These are phyloP conservation scores for Trichoderma afroharzianum DNA, from an alignment of 2,329 filamentous ascomycete species.

Conservation along the genomic window DNA sequence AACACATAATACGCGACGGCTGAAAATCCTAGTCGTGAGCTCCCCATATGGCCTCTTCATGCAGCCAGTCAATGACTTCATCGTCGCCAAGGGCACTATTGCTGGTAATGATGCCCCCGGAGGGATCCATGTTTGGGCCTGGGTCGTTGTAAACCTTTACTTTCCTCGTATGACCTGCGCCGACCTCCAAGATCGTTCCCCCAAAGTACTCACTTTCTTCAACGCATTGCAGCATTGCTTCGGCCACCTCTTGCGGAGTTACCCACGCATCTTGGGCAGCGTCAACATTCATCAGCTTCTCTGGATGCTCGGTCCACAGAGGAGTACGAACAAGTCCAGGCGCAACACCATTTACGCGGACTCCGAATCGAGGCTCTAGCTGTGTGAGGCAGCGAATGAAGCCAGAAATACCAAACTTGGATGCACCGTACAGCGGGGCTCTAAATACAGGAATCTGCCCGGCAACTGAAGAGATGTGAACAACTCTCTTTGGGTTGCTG, in stretches of 20 bases:
- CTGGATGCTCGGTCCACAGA: slow-evolving; percentile 32
- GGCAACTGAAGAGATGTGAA: slow-evolving; percentile 18
- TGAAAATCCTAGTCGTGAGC: neutral
- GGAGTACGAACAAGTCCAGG: slow-evolving; percentile 32
- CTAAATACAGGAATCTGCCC: slow-evolving; percentile 29
- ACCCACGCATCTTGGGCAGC: slow-evolving; percentile 28
- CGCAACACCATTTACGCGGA: slow-evolving; percentile 32
- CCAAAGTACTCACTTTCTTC: slow-evolving; percentile 27
- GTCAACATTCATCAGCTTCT: slow-evolving; percentile 27
- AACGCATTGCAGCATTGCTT: slow-evolving; percentile 30
- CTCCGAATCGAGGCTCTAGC: slow-evolving; percentile 32
- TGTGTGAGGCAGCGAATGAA: slow-evolving; percentile 32
- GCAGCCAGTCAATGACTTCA: slow-evolving; percentile 3
- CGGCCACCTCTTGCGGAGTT: slow-evolving; percentile 30
- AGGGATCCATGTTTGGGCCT: slow-evolving; percentile 4
- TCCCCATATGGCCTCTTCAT: slow-evolving; percentile 4
- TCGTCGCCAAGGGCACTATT: neutral
- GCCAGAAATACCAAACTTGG: slow-evolving; percentile 36
- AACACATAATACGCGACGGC: neutral
- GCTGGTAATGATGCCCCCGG: neutral
- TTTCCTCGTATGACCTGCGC: slow-evolving; percentile 5
- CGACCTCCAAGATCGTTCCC: slow-evolving; percentile 33
- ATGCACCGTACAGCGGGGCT: slow-evolving; percentile 36
- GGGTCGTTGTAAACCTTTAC: slow-evolving; percentile 3
- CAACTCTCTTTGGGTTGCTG: slow-evolving; percentile 10